A percentile compares a stretch with the other conserved stretches of the same genome.
Evolutionary conservation across 2,329 filamentous ascomycete genomes (phyloP).

Genomic region (Zopfia rhizophila): DNA sequence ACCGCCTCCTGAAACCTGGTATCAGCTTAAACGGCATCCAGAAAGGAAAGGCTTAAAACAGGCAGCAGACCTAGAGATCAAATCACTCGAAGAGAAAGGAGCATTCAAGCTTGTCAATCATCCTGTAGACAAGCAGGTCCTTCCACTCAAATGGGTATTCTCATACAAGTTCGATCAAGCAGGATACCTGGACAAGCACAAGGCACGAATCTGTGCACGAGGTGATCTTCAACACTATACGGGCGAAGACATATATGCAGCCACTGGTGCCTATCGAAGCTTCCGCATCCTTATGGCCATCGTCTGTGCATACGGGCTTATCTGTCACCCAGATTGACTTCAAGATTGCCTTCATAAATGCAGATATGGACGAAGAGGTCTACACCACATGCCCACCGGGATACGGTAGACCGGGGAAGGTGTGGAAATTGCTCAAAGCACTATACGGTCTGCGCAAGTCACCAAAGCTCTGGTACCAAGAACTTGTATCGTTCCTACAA

Average conservation of each 20-base stretch:
- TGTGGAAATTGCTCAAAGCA: constrained; percentile 10
- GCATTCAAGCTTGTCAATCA: no score
- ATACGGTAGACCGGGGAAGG: constrained; percentile 1
- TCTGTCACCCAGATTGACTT: constrained; percentile 21
- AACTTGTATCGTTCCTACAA: constrained; percentile 12
- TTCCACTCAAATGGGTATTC: constrained; percentile 32
- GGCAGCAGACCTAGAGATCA: no score
- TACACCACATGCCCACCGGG: constrained; percentile 8
- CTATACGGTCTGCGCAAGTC: constrained; percentile 18
- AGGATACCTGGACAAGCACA: constrained; percentile 27
- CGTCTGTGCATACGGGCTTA: constrained; percentile 14
- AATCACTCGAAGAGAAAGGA: no score
- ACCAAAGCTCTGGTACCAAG: constrained; percentile 17
- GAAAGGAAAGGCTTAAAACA: no score
- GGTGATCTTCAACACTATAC: constrained; percentile 24
- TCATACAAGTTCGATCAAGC: constrained; percentile 37
- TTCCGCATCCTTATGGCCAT: constrained; percentile 15
- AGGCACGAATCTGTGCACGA: constrained; percentile 27
- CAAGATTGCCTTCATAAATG: constrained; percentile 19
- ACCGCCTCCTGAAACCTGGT: no score
- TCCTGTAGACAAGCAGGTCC: no score
- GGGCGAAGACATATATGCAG: constrained; percentile 15
- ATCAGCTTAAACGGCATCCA: no score
- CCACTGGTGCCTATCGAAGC: constrained; percentile 14
- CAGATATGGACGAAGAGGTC: constrained; percentile 16